Evolutionary conservation across 495 filamentous ascomycete species (phyloP).

Genomic region (Chaetomidium leptoderma): DNA sequence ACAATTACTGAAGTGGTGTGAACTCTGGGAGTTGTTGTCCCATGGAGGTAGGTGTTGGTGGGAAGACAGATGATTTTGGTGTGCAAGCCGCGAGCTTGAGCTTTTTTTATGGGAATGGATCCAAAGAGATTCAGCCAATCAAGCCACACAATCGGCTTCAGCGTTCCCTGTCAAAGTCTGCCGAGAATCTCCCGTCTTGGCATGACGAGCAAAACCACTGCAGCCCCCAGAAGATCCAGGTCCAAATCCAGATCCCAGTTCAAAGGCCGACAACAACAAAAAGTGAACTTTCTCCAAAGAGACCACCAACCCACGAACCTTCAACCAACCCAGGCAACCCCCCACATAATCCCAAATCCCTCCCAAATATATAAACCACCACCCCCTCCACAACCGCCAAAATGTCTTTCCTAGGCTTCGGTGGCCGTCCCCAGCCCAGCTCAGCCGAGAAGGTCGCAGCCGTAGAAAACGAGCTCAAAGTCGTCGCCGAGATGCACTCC

Average conservation of each 20-base stretch:
- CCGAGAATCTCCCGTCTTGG: conserved; percentile 17
- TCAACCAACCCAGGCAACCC: background rate
- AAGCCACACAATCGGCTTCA: background rate
- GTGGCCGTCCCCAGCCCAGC: conserved; percentile 80
- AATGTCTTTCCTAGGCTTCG: conserved; percentile 93
- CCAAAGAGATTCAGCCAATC: background rate
- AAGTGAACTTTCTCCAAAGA: background rate
- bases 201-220: conserved; percentile 11
- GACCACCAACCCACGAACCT: background rate
- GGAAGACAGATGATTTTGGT: too few relatives aligned
- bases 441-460: conserved; percentile 94
- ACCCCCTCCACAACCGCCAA: conserved; percentile 33
- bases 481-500: conserved; percentile 94
- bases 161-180: background rate
- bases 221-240: background rate
- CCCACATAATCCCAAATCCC: background rate
- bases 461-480: conserved; percentile 90
- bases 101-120: background rate
- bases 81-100: background rate
- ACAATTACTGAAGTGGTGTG: conserved; percentile 25
- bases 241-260: background rate
- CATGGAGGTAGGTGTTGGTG: too few relatives aligned
- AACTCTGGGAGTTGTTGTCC: conserved; percentile 1
- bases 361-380: too few relatives aligned
- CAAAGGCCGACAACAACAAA: background rate